A percentile compares a stretch with the other conserved stretches of the same genome.
Evolutionary conservation across 169 alveolate species (phyloP).

Genomic region (Cyclospora cayetanensis): DNA sequence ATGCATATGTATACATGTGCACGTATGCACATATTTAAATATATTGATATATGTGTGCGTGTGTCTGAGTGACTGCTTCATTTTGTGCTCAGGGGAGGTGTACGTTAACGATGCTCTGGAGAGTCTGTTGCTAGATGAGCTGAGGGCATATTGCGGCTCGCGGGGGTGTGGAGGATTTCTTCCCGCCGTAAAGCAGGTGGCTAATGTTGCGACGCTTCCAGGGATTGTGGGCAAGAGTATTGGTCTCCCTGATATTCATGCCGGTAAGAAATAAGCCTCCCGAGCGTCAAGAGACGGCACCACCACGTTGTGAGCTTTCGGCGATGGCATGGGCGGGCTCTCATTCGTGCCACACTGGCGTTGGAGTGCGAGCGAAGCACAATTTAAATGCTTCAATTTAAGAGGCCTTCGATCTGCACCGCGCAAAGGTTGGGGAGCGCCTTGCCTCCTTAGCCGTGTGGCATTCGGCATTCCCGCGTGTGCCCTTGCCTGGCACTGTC

Average conservation of each 20-base stretch:
- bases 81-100: slow-evolving; percentile 42
- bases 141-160: slow-evolving; percentile 70
- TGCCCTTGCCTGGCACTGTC: too few relatives aligned
- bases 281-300: too few relatives aligned
- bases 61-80: neutral
- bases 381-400: too few relatives aligned
- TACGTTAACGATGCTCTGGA: slow-evolving; percentile 84
- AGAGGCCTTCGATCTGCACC: too few relatives aligned
- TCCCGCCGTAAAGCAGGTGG: slow-evolving; percentile 90
- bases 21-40: neutral
- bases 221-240: slow-evolving; percentile 88
- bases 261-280: slow-evolving; percentile 77
- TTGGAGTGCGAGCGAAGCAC: too few relatives aligned
- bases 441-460: too few relatives aligned
- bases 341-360: too few relatives aligned
- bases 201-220: slow-evolving; percentile 90
- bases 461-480: too few relatives aligned
- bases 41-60: neutral
- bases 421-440: too few relatives aligned
- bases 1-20: neutral
- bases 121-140: slow-evolving; percentile 81
- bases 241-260: slow-evolving; percentile 89
- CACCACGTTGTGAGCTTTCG: too few relatives aligned
- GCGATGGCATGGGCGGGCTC: too few relatives aligned
- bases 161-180: slow-evolving; percentile 75